phyloP scores from a whole-genome alignment of 352 stramenopile genomes.

The Phytopythium oedochilum region DNA sequence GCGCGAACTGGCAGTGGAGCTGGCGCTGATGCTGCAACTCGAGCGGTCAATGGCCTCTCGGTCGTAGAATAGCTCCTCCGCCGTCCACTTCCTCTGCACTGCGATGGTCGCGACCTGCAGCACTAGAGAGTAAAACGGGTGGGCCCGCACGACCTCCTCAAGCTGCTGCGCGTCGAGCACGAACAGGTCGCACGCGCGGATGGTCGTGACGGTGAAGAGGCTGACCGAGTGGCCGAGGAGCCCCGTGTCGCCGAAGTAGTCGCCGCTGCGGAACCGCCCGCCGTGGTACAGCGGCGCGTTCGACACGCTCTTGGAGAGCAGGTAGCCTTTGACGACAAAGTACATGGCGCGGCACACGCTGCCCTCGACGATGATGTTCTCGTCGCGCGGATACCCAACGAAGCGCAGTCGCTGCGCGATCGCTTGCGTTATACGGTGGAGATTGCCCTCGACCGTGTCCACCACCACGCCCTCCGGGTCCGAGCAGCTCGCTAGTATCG shows the following conservation, averaged over 20 bases:
- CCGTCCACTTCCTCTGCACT: constrained; percentile 24
- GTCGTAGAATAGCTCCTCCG: constrained; percentile 21
- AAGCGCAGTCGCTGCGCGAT: constrained; percentile 55
- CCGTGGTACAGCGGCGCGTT: constrained; percentile 46
- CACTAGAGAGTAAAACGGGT: constrained; percentile 40
- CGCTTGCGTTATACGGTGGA: constrained; percentile 25
- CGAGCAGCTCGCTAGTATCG: constrained; percentile 16
- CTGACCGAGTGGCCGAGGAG: constrained; percentile 52
- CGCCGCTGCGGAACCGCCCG: constrained; percentile 32
- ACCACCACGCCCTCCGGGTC: not conserved
- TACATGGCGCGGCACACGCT: constrained; percentile 60
- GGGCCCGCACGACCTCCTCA: constrained; percentile 27
- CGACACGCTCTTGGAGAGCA: constrained; percentile 44
- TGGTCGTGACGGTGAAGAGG: constrained; percentile 39
- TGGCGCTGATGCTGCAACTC: not conserved
- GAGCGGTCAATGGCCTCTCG: not conserved
- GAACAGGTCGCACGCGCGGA: constrained; percentile 61
- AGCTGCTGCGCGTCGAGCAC: constrained; percentile 45
- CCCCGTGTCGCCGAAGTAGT: constrained; percentile 55
- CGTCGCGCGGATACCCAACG: constrained; percentile 53
- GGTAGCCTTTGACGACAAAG: constrained; percentile 57
- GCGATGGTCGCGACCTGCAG: constrained; percentile 38
- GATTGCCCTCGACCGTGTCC: constrained; percentile 4
- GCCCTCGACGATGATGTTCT: constrained; percentile 55
- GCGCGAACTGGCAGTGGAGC: not conserved